Evolutionary conservation across 352 stramenopile species (phyloP).

Genomic region (Pilasporangium apinafurcum): DNA sequence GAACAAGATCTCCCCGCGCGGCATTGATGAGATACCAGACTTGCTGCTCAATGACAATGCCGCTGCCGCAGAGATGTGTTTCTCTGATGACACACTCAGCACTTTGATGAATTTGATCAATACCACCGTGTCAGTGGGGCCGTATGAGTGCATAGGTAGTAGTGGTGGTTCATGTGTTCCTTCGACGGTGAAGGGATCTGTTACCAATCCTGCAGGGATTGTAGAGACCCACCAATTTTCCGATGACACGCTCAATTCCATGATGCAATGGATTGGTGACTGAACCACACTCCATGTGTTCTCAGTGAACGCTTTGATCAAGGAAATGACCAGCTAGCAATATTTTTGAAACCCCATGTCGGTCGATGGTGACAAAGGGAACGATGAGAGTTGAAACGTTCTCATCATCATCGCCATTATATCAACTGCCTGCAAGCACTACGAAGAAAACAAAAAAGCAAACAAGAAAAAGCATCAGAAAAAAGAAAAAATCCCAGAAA

Average conservation of each 20-base stretch:
- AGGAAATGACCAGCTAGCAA: too few species aligned
- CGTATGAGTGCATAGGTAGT: background rate
- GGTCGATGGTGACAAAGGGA: too few species aligned
- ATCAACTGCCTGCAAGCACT: too few species aligned
- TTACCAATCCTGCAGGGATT: constrained; percentile 9
- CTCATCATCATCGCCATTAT: too few species aligned
- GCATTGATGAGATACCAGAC: constrained; percentile 4
- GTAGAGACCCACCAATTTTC: constrained; percentile 44
- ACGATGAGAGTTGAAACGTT: too few species aligned
- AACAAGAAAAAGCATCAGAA: too few species aligned
- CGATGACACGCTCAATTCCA: constrained; percentile 33
- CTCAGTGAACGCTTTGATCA: too few species aligned
- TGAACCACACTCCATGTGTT: too few species aligned
- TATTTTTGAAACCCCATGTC: too few species aligned
- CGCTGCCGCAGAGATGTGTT: constrained; percentile 1
- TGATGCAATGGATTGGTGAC: constrained; percentile 25
- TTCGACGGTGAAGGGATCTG: constrained; percentile 3
- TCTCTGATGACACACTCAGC: constrained; percentile 24
- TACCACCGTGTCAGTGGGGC: constrained; percentile 12
- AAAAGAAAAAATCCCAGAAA: too few species aligned
- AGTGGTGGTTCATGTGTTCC: constrained; percentile 10
- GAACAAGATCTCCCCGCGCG: constrained; percentile 6
- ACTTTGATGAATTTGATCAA: constrained; percentile 24
- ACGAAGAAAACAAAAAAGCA: too few species aligned
- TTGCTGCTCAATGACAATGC: background rate